These are phyloP conservation scores for Cadophora sp. DNA, from an alignment of 2,329 filamentous ascomycete species.

Conservation along the genomic window DNA sequence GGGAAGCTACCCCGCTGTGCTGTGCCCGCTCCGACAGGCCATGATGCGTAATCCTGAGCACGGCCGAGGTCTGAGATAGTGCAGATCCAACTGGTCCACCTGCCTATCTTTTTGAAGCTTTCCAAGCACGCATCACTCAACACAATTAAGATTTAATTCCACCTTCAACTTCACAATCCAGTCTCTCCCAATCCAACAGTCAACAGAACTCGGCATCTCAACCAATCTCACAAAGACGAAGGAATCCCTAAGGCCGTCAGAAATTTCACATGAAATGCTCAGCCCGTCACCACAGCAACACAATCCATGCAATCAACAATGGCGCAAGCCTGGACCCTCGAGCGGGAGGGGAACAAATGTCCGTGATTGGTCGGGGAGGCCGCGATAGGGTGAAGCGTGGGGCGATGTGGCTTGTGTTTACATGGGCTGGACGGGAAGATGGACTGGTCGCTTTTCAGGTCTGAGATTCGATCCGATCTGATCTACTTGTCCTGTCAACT, in stretches of 20 bases:
- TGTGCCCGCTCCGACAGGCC: not conserved
- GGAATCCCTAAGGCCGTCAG: not conserved
- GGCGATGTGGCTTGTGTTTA: constrained; percentile 30
- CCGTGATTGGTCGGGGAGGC: constrained; percentile 26
- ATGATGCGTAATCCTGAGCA: constrained; percentile 15
- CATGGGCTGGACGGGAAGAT: constrained; percentile 5
- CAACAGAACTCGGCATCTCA: not conserved
- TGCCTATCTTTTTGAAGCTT: not conserved
- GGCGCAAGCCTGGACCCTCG: constrained; percentile 12
- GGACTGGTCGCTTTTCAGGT: constrained; percentile 30
- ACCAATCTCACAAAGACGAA: not conserved
- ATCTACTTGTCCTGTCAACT: not conserved
- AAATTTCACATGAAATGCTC: constrained; percentile 10
- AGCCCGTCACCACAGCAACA: constrained; percentile 19
- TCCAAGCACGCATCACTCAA: not conserved
- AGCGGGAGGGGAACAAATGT: constrained; percentile 8
- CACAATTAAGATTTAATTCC: not conserved
- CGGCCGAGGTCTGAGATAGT: constrained; percentile 18
- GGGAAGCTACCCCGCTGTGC: constrained; percentile 12
- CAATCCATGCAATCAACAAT: constrained; percentile 5
- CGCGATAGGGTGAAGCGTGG: constrained; percentile 5
- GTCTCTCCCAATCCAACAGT: not conserved
- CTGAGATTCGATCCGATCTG: constrained; percentile 16
- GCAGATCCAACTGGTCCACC: not conserved
- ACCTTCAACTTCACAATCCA: not conserved